phyloP scores from a whole-genome alignment of 148 eudicot species.

The Silene uniflora region DNA sequence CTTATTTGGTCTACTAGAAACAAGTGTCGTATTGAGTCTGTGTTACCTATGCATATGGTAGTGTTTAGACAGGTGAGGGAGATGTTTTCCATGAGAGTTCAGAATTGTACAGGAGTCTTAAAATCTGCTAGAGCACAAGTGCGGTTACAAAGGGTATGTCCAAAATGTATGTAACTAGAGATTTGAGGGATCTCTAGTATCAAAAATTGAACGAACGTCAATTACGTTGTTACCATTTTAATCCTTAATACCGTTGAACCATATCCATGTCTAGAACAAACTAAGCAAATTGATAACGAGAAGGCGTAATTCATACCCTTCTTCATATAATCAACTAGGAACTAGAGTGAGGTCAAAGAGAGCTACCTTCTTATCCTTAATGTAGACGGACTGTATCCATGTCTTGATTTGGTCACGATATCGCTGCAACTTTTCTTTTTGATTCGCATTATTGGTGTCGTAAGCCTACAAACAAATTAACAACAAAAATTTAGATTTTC shows the following conservation, averaged over 20 bases:
- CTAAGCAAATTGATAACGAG: neutral
- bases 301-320: neutral
- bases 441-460: conserved; percentile 95
- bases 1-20: no score
- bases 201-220: neutral
- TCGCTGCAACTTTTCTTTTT: conserved; percentile 98
- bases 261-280: neutral
- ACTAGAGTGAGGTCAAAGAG: neutral
- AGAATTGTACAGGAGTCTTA: no score
- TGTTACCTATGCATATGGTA: no score
- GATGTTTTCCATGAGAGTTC: no score
- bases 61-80: no score
- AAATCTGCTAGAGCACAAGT: no score
- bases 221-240: neutral
- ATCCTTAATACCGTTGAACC: neutral
- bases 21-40: no score
- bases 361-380: conserved; percentile 93
- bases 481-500: no score
- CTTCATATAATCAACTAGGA: neutral
- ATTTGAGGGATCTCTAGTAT: neutral
- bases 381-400: conserved; percentile 98
- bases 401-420: conserved; percentile 98
- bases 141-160: no score
- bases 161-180: neutral
- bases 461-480: conserved; percentile 53